Conservation (phyloP, 345 rosid genomes). For the Aegle marmelos region DNA sequence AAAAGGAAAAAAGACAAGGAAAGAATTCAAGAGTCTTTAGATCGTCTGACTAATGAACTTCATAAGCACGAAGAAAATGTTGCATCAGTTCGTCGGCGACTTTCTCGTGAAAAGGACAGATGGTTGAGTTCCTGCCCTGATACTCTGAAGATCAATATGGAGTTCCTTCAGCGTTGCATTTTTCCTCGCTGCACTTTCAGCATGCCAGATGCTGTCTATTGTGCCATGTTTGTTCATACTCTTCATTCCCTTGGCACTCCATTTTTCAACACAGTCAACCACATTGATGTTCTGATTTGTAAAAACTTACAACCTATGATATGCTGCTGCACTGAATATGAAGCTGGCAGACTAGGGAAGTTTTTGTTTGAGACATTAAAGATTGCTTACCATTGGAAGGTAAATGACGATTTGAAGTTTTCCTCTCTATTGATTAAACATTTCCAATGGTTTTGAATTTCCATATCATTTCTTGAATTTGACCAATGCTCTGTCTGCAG, state of each 20-base stretch:
- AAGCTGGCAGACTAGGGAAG: slow-evolving; percentile 95
- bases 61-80: slow-evolving; percentile 91
- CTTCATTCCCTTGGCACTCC: slow-evolving; percentile 99
- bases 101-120: slow-evolving; percentile 88
- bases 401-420: slow-evolving; percentile 15
- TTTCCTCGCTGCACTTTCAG: slow-evolving; percentile 99
- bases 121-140: slow-evolving; percentile 99
- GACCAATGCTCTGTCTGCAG: slow-evolving; percentile 37
- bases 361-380: slow-evolving; percentile 90
- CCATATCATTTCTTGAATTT: slow-evolving; percentile 11
- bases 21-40: slow-evolving; percentile 97
- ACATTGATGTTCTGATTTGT: slow-evolving; percentile 95
- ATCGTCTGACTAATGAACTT: slow-evolving; percentile 82
- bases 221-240: slow-evolving; percentile 97
- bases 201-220: slow-evolving; percentile 99
- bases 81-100: slow-evolving; percentile 84
- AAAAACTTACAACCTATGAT: slow-evolving; percentile 99
- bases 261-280: slow-evolving; percentile 96
- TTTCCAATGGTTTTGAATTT: background rate
- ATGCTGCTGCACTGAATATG: slow-evolving; percentile 99
- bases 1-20: slow-evolving; percentile 99
- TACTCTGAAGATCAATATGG: slow-evolving; percentile 97
- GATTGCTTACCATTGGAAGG: slow-evolving; percentile 99
- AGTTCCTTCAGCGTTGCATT: slow-evolving; percentile 97
- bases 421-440: background rate